Base-by-base conservation (phyloP, 139 green algal species). In the Raphidocelis subcapitata region DNA sequence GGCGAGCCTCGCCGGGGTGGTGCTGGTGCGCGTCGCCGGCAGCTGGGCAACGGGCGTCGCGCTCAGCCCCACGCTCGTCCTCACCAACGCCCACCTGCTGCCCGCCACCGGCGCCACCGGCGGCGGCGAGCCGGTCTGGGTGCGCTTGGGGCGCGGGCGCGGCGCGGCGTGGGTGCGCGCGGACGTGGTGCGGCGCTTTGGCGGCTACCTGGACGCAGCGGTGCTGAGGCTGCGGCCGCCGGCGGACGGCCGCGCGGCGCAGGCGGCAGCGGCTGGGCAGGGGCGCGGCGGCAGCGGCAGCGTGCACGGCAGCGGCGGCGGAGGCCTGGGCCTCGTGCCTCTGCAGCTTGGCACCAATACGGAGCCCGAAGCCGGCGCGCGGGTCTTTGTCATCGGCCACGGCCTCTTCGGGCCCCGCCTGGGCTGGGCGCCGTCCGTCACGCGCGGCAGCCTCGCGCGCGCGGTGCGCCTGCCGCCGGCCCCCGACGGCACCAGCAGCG, bases 81-180 rank as follows among this genome's bases (percentile, higher is more conserved):
- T 97, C 1, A 96, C 91, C 8, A 97, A 94, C 57, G 91, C 91
- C 26, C 90, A 96, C 66, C 69, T 95, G 35, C 68, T 93, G 3
- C 56, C 83, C 3, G 36, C 24, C 32, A 67, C 44, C 55, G 28
- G 37, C 52, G 55, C 1, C 49, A 65, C 33, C 77, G 1, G 31
- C 65, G 16, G 15, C 15, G 32, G 41, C 62, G 54, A 8, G 24
- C 5, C 54, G 10, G 28, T 67, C 3, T 35, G 61, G 15, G 51
- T 73, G 31, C 51, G 66, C 28, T 37, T 63, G 28, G 14, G 35
- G 24, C 16, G 46, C 63, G 21, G 26, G 12, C 3, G 5, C 23
- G 32, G 23, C 8, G 23, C 41, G 44, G 21, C 14, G 23, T 65
- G 32, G 67, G 20, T 67, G 21, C 20, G 61, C 37, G 72, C 76